These are phyloP conservation scores for Helichrysum umbraculigerum DNA, from an alignment of 129 eudicot genomes.

Conservation along the genomic window DNA sequence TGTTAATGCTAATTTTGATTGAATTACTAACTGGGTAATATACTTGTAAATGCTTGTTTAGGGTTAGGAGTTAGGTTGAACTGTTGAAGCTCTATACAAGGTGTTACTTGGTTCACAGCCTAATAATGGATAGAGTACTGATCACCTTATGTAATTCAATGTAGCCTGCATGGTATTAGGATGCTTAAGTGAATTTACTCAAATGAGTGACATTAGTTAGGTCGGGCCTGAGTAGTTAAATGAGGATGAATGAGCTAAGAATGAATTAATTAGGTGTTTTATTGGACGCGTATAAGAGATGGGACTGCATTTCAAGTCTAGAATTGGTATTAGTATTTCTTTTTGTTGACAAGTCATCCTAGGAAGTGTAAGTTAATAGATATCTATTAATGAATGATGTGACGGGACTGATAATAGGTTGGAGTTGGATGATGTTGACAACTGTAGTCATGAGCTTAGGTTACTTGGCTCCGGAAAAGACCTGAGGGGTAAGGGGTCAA, in stretches of 20 bases:
- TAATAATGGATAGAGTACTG: constrained; percentile 5
- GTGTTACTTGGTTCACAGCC: constrained; percentile 11
- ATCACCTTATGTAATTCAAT: not conserved
- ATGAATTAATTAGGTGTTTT: constrained; percentile 18
- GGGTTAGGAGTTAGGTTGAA: not conserved
- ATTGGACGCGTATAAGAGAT: not conserved
- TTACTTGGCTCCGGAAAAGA: constrained; percentile 15
- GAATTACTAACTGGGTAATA: not conserved
- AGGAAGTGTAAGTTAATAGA: not conserved
- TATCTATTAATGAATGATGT: too few relatives aligned
- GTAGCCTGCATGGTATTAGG: not conserved
- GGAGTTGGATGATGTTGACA: not conserved
- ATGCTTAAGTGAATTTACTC: constrained; percentile 10
- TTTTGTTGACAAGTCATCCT: not conserved
- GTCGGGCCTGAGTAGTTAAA: not conserved
- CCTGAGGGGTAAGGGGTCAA: not conserved
- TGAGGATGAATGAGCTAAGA: not conserved
- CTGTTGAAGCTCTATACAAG: constrained; percentile 14
- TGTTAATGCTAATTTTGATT: not conserved
- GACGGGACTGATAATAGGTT: not conserved
- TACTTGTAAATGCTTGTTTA: not conserved
- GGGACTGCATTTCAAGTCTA: constrained; percentile 19
- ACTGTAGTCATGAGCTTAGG: not conserved
- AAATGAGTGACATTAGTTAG: constrained; percentile 1
- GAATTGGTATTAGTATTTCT: not conserved